Evolutionary conservation across 2,329 filamentous ascomycete genomes (phyloP), one percentile per base, ranked within the genome.

Genomic region (Curvularia lunata): DNA sequence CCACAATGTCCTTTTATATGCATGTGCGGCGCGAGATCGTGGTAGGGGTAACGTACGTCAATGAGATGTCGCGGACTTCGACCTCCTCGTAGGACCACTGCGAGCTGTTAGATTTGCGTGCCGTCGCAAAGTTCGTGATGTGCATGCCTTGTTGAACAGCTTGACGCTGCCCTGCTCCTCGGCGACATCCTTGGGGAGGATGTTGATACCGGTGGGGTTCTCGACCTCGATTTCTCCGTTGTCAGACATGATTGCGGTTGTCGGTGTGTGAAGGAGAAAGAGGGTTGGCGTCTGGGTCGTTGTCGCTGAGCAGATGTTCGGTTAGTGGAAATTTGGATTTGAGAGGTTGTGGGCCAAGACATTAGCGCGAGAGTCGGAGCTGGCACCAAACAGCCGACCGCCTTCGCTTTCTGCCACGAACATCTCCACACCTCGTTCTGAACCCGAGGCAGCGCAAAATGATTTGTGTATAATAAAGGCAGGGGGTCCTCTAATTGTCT

Each of bases 41-140:
- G 58, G 55, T 51, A 53, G 57, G 60, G 67, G 42, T 38, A 65
- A 67, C 91, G 85, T 96, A 99, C 95, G 94, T 98, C 85, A 99
- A 87, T 78, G 95, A 99, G 85, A 99, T 98, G 82, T 99, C 95
- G 83, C 94, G 90, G 84, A 99, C 95, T 88, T 99, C 95, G 79
- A 99, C 94, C 89, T 98, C 91, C 81, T 95, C 95, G 85, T 98
- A 99, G 84, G 84, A 89, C 88, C 93, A 97, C 85, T 70, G 62
- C 56, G 30, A 46, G 43, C 4, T 58, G 62, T 70, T 61, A 70
- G 62, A 34, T 49, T 28, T 12, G 23, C 52, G 53, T 56, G 49
- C 5, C 28, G 50, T 53, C 32, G 48, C 30, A 45, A 21, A 47
- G 19, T 56, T 58, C 51, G 59, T 34, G 28, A 48, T 58, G 43